A percentile compares a stretch with the other conserved stretches of the same genome.
These are phyloP conservation scores for Pichia thaimueangensis DNA, from an alignment of 805 yeast species.

Conservation along the genomic window DNA sequence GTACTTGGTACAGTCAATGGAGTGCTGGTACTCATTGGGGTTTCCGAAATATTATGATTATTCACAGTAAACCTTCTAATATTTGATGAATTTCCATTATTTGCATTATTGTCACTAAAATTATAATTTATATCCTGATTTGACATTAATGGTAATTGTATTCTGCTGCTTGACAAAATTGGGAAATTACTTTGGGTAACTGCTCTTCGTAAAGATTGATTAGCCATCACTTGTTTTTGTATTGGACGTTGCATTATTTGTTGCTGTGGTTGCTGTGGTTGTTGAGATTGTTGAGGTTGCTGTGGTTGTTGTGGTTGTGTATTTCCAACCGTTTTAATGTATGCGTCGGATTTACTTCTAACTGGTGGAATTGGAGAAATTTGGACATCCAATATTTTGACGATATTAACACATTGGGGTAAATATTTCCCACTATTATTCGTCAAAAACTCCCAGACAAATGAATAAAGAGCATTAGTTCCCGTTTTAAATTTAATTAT, in stretches of 20 bases:
- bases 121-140: background rate
- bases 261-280: background rate
- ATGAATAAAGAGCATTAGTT: constrained; percentile 22
- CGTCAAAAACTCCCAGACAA: constrained; percentile 29
- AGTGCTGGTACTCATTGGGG: background rate
- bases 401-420: constrained; percentile 24
- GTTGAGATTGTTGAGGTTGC: background rate
- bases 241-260: background rate
- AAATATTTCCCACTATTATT: constrained; percentile 16
- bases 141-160: too few species aligned
- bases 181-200: background rate
- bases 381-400: constrained; percentile 8
- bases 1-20: constrained; percentile 2
- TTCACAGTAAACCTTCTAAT: background rate
- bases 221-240: too few species aligned
- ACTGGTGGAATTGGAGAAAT: background rate
- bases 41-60: background rate
- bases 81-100: background rate
- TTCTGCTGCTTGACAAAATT: too few species aligned
- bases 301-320: background rate
- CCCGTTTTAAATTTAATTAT: constrained; percentile 14
- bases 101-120: background rate
- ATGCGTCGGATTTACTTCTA: background rate
- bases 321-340: background rate
- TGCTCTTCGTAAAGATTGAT: background rate